Percentiles rank a stretch among this genome's conserved stretches.
phyloP scores from a whole-genome alignment of 768 basidiomycete species.

The Lactarius hengduanensis region DNA sequence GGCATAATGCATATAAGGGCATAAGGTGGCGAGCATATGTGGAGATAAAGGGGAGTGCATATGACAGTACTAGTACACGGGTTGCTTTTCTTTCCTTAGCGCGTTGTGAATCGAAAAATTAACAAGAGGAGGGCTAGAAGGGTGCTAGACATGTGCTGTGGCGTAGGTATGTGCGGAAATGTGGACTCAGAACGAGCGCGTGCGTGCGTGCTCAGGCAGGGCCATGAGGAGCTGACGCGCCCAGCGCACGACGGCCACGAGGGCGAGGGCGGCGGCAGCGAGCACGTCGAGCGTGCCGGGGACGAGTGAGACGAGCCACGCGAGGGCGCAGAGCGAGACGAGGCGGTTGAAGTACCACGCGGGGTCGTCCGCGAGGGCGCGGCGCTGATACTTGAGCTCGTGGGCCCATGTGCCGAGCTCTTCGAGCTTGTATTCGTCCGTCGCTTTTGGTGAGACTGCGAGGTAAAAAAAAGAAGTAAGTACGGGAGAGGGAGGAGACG shows the following conservation, averaged over 20 bases:
- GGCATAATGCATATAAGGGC: not conserved
- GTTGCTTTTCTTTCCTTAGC: not conserved
- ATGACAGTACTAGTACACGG: not conserved
- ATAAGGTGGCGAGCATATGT: not conserved
- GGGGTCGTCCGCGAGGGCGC: slow-evolving; percentile 17
- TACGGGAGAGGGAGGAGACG: not conserved
- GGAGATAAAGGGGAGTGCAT: not conserved
- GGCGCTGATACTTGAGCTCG: slow-evolving; percentile 22
- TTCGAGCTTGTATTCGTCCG: slow-evolving; percentile 17
- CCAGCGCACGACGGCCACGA: not conserved
- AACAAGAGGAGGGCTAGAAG: not conserved
- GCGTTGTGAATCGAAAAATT: not conserved
- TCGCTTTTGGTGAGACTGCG: slow-evolving; percentile 5
- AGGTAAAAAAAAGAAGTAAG: not conserved
- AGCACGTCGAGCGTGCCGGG: slow-evolving; percentile 1
- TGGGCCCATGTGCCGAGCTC: slow-evolving; percentile 22
- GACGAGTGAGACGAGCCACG: slow-evolving; percentile 22
- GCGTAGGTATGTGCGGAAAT: not conserved
- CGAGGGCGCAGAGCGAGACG: slow-evolving; percentile 14
- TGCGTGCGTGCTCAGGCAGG: not conserved
- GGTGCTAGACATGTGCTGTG: not conserved
- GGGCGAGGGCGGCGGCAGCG: not conserved
- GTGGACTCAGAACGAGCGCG: slow-evolving; percentile 1
- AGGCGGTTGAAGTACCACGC: slow-evolving; percentile 23
- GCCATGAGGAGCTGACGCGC: not conserved